Evolutionary conservation across 1,284 basidiomycete species (phyloP).

Genomic region (Irpex rosettiformis): DNA sequence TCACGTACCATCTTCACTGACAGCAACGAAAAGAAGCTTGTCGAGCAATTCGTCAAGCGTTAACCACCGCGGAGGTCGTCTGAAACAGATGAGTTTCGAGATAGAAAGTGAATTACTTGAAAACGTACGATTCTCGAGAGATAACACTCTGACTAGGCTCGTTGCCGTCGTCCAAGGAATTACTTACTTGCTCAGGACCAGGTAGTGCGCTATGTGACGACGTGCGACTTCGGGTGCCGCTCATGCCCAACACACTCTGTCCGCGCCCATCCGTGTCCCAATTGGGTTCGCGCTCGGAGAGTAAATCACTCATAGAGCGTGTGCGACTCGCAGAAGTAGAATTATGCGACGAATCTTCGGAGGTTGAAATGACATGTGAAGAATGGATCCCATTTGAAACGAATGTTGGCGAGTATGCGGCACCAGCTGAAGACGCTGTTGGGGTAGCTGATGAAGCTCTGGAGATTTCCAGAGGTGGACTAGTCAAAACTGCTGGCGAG

Average conservation of each 20-base stretch:
- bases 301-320: conserved; percentile 54
- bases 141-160: conserved; percentile 12
- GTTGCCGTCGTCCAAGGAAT: conserved; percentile 11
- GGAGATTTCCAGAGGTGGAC: conserved; percentile 52
- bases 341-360: conserved; percentile 15
- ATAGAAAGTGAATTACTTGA: neutral
- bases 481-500: conserved; percentile 56
- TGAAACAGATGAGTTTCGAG: conserved; percentile 20
- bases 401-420: conserved; percentile 27
- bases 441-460: conserved; percentile 47
- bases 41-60: conserved; percentile 73
- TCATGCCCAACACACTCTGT: neutral
- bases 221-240: conserved; percentile 4
- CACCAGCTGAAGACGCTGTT: conserved; percentile 38
- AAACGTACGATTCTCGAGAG: conserved; percentile 29
- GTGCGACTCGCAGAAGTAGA: conserved; percentile 45
- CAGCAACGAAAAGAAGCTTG: conserved; percentile 60
- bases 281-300: conserved; percentile 38
- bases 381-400: conserved; percentile 10
- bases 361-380: conserved; percentile 19
- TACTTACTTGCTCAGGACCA: conserved; percentile 2
- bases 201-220: conserved; percentile 10
- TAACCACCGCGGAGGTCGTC: conserved; percentile 66
- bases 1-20: conserved; percentile 69
- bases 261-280: conserved; percentile 19